A percentile compares a stretch with the other conserved stretches of the same genome.
Conservation (phyloP, 306 rosid genomes). For the Comarum palustre region DNA sequence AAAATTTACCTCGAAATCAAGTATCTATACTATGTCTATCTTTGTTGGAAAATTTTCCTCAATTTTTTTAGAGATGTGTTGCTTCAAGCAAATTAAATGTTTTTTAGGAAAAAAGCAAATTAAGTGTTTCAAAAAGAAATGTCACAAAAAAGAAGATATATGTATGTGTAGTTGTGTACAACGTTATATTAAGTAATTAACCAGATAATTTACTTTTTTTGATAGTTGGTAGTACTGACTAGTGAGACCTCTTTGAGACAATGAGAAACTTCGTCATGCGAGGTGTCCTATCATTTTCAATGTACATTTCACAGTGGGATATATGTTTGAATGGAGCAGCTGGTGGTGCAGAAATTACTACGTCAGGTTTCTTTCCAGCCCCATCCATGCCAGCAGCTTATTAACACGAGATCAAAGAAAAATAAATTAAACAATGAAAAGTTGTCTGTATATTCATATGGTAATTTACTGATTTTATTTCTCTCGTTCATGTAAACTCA, state of each 20-base stretch:
- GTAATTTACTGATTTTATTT: background rate
- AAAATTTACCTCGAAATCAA: too few relatives aligned
- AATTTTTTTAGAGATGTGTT: too few relatives aligned
- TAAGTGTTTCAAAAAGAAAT: too few relatives aligned
- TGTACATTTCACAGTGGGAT: background rate
- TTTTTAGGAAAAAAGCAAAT: too few relatives aligned
- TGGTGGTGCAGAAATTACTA: background rate
- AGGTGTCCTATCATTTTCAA: background rate
- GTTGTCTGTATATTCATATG: too few relatives aligned
- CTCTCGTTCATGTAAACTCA: background rate
- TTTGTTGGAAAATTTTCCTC: too few relatives aligned
- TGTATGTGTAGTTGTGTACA: too few relatives aligned
- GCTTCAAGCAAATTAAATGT: background rate
- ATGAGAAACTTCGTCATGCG: background rate
- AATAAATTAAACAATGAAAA: too few relatives aligned
- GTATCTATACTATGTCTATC: too few relatives aligned
- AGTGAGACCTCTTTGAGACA: background rate
- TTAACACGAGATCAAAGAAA: background rate
- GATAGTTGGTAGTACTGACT: background rate
- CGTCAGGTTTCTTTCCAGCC: background rate
- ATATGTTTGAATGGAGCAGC: background rate
- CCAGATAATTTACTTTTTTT: background rate
- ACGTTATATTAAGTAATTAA: too few relatives aligned
- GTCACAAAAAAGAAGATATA: too few relatives aligned
- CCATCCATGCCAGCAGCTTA: background rate